phyloP scores from a whole-genome alignment of 768 basidiomycete genomes.

The Tricholoma flavovirens region DNA sequence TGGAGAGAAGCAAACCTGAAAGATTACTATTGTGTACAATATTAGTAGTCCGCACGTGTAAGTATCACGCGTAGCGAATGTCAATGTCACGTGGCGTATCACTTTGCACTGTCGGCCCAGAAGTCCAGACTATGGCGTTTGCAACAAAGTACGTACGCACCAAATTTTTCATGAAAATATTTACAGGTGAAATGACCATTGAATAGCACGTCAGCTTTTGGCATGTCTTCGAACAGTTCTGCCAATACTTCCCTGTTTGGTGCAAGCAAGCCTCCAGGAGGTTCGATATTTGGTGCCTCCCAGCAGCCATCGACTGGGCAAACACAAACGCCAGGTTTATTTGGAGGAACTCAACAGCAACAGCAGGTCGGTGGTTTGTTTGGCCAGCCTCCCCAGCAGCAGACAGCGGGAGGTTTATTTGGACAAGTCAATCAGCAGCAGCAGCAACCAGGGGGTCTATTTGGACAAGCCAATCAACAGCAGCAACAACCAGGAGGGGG shows the following conservation, averaged over 20 bases:
- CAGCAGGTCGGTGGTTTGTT: slow-evolving; percentile 23
- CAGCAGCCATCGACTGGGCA: slow-evolving; percentile 26
- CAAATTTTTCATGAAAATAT: not conserved
- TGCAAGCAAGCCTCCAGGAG: slow-evolving; percentile 23
- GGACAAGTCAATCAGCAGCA: slow-evolving; percentile 16
- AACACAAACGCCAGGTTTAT: slow-evolving; percentile 24
- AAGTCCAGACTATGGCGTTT: not conserved
- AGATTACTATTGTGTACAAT: too few species aligned
- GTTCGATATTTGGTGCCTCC: slow-evolving; percentile 33
- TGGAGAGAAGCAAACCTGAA: slow-evolving; percentile 43
- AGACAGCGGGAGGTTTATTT: slow-evolving; percentile 14
- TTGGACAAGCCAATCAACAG: slow-evolving; percentile 18
- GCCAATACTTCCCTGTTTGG: slow-evolving; percentile 23
- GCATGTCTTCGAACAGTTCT: not conserved
- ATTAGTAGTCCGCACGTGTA: too few species aligned
- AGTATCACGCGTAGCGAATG: too few species aligned
- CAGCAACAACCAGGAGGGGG: slow-evolving; percentile 15
- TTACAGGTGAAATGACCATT: not conserved
- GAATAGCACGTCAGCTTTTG: not conserved
- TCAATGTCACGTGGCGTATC: slow-evolving; percentile 4
- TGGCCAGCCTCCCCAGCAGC: slow-evolving; percentile 22
- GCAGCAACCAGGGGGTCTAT: slow-evolving; percentile 19
- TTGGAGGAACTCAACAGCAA: slow-evolving; percentile 18
- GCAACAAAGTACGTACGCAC: not conserved
- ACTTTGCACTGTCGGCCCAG: not conserved